A percentile compares a stretch with the other conserved stretches of the same genome.
phyloP scores from a whole-genome alignment of 2,329 filamentous ascomycete genomes.

The Thyridium curvatum region DNA sequence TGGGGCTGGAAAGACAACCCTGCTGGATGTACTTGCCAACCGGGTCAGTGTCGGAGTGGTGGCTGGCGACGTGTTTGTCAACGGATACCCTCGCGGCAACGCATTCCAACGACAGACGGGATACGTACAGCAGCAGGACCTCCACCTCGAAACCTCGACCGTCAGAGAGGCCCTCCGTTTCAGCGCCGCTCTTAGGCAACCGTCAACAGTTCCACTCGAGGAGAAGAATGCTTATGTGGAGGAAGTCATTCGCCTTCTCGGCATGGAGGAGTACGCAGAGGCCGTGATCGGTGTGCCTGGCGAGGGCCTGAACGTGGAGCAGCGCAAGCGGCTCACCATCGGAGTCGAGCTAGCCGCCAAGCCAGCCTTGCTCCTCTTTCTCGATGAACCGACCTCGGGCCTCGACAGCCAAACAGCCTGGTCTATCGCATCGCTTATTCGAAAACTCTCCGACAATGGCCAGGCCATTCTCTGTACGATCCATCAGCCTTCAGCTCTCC shows the following conservation, averaged over 20 bases:
- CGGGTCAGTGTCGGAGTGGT: conserved; percentile 55
- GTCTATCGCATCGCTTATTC: conserved; percentile 56
- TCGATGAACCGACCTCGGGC: conserved; percentile 56
- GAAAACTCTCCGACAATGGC: conserved; percentile 50
- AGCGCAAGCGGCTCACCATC: conserved; percentile 52
- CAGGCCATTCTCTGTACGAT: conserved; percentile 49
- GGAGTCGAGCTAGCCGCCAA: conserved; percentile 46
- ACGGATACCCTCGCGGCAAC: conserved; percentile 27
- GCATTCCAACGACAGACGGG: conserved; percentile 55
- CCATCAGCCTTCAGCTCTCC: conserved; percentile 46
- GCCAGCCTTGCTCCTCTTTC: conserved; percentile 49
- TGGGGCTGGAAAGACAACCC: conserved; percentile 51
- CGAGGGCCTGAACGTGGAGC: conserved; percentile 50
- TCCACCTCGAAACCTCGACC: conserved; percentile 44
- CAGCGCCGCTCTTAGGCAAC: conserved; percentile 46
- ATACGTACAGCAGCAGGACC: conserved; percentile 58
- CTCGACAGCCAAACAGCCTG: conserved; percentile 59
- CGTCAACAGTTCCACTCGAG: conserved; percentile 37
- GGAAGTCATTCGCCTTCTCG: conserved; percentile 54
- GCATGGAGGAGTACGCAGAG: conserved; percentile 58
- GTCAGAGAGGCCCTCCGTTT: conserved; percentile 44
- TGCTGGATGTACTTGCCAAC: conserved; percentile 48
- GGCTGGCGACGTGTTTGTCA: conserved; percentile 57
- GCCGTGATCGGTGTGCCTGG: conserved; percentile 55
- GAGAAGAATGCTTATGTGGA: conserved; percentile 56